phyloP scores from a whole-genome alignment of 768 basidiomycete genomes.

The Artomyces pyxidatus region DNA sequence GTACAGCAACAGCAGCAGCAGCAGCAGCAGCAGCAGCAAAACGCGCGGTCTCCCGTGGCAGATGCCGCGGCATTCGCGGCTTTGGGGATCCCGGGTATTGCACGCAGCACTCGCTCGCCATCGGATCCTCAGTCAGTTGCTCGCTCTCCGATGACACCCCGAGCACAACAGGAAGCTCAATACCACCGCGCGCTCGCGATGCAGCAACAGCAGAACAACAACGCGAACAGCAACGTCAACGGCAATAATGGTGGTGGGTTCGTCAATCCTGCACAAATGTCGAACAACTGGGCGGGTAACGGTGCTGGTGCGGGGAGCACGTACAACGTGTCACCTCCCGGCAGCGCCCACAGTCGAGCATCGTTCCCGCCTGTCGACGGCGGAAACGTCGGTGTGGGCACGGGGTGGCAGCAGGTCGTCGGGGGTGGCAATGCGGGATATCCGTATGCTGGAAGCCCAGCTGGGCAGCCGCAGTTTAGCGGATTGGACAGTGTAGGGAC shows the following conservation, averaged over 20 bases:
- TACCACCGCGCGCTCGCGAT: constrained; percentile 13
- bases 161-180: neutral
- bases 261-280: constrained; percentile 9
- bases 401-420: neutral
- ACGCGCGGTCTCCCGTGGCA: too few relatives aligned
- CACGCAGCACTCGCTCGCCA: neutral
- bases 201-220: constrained; percentile 4
- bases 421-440: neutral
- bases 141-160: neutral
- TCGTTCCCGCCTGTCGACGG: constrained; percentile 11
- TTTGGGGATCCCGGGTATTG: neutral
- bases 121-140: neutral
- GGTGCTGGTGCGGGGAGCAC: constrained; percentile 2
- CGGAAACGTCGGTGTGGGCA: neutral
- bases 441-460: constrained; percentile 1
- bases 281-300: constrained; percentile 6
- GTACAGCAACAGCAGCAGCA: constrained; percentile 18
- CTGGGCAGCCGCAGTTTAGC: constrained; percentile 9
- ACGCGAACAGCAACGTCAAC: too few relatives aligned
- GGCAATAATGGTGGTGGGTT: constrained; percentile 8
- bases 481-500: constrained; percentile 7
- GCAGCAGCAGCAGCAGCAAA: constrained; percentile 16
- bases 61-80: neutral
- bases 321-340: constrained; percentile 13
- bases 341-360: constrained; percentile 13